Conservation (phyloP, 345 rosid species). For the Sapria himalayana region DNA sequence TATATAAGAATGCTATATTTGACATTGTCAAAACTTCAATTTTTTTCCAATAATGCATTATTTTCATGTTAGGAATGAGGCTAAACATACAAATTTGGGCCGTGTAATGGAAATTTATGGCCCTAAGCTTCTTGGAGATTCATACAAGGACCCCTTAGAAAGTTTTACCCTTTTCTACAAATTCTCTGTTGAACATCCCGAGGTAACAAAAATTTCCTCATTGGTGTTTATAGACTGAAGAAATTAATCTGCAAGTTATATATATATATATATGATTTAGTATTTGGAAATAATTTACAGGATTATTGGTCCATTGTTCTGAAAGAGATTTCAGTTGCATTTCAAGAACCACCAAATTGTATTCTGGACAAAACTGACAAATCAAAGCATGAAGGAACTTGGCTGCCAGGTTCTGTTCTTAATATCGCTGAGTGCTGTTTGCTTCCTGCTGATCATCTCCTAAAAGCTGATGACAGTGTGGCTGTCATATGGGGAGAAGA, state of each 20-base stretch:
- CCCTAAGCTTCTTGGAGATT: slow-evolving; percentile 36
- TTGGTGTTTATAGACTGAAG: too few species aligned
- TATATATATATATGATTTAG: slow-evolving; percentile 6
- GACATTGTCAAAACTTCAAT: too few species aligned
- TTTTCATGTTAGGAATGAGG: slow-evolving; percentile 17
- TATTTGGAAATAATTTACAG: slow-evolving; percentile 15
- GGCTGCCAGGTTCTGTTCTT: slow-evolving; percentile 60
- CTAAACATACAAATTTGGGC: slow-evolving; percentile 52
- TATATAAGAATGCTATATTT: too few species aligned
- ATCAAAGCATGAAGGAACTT: slow-evolving; percentile 34
- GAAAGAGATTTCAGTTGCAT: slow-evolving; percentile 43
- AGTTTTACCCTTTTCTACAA: slow-evolving; percentile 43
- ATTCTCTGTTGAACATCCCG: slow-evolving; percentile 43
- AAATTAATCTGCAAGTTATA: too few species aligned
- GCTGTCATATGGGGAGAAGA: slow-evolving; percentile 79
- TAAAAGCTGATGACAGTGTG: slow-evolving; percentile 30
- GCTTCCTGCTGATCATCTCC: slow-evolving; percentile 27
- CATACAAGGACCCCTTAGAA: slow-evolving; percentile 52
- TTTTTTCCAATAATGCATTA: too few species aligned
- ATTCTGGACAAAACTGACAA: slow-evolving; percentile 38
- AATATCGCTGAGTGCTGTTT: slow-evolving; percentile 76
- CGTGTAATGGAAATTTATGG: slow-evolving; percentile 50
- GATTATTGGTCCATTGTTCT: slow-evolving; percentile 47
- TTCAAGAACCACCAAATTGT: slow-evolving; percentile 35
- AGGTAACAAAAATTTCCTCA: too few species aligned